Evolutionary conservation across 2,329 filamentous ascomycete genomes (phyloP).

Genomic region (Fusarium chuoi): DNA sequence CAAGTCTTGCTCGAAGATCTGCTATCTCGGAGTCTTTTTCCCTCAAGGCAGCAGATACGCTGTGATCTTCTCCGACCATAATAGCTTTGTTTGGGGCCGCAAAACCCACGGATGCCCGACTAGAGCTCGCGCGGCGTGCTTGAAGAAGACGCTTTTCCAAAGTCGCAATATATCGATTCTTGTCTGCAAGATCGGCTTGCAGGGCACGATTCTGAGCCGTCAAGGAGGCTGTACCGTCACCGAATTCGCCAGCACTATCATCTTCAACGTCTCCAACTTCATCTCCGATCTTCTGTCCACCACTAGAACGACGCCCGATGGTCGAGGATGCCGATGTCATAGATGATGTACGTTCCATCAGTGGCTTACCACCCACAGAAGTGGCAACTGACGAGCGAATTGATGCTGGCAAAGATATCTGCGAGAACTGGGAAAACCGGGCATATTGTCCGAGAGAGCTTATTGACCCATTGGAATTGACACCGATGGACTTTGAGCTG

Average conservation of each 20-base stretch:
- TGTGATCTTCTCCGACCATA: constrained; percentile 82
- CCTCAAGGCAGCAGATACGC: constrained; percentile 75
- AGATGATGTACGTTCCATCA: constrained; percentile 73
- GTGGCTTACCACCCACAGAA: constrained; percentile 62
- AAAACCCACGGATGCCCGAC: constrained; percentile 82
- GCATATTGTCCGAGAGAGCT: constrained; percentile 73
- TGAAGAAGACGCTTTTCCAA: constrained; percentile 92
- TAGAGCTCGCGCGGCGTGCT: constrained; percentile 88
- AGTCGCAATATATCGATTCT: constrained; percentile 95
- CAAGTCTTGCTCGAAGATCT: constrained; percentile 86
- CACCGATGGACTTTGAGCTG: constrained; percentile 93
- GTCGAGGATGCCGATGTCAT: constrained; percentile 72
- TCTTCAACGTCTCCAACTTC: constrained; percentile 66
- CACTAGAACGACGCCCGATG: constrained; percentile 64
- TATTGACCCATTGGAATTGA: constrained; percentile 81
- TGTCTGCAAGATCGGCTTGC: constrained; percentile 94
- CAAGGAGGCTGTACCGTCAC: constrained; percentile 84
- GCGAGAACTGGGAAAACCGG: constrained; percentile 73
- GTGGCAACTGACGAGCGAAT: constrained; percentile 76
- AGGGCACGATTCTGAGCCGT: constrained; percentile 89
- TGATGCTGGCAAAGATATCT: constrained; percentile 65
- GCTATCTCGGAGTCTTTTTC: constrained; percentile 95
- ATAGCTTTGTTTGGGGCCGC: constrained; percentile 68
- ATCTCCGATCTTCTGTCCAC: constrained; percentile 57
- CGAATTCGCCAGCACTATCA: constrained; percentile 81